phyloP scores from a whole-genome alignment of 2,329 filamentous ascomycete genomes.

The Colletotrichum karsti region DNA sequence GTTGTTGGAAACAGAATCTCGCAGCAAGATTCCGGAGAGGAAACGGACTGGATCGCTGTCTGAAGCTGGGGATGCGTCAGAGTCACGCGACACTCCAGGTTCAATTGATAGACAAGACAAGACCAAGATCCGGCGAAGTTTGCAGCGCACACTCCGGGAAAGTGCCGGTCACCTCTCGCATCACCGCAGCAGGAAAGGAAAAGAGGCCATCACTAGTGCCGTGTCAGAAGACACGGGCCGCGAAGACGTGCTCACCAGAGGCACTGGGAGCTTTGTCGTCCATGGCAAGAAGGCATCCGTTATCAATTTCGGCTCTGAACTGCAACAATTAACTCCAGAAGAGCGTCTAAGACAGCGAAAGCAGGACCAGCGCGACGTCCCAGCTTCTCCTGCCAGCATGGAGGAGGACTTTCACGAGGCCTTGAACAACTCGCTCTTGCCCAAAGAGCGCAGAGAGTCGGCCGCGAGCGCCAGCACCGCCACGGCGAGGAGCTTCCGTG shows the following conservation, averaged over 20 bases:
- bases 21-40: conserved; percentile 47
- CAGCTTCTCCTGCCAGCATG: conserved; percentile 45
- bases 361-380: conserved; percentile 51
- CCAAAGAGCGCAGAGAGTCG: conserved; percentile 65
- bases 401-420: conserved; percentile 57
- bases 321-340: conserved; percentile 80
- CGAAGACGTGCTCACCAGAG: conserved; percentile 78
- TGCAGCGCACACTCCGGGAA: conserved; percentile 91
- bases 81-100: conserved; percentile 38
- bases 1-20: conserved; percentile 59
- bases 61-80: conserved; percentile 50
- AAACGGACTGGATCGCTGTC: conserved; percentile 48
- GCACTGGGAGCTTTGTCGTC: conserved; percentile 90
- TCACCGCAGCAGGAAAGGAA: conserved; percentile 79
- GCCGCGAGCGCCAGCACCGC: conserved; percentile 72
- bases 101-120: conserved; percentile 61
- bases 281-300: conserved; percentile 98
- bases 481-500: conserved; percentile 71
- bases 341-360: conserved; percentile 75
- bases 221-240: conserved; percentile 58
- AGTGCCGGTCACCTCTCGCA: conserved; percentile 72
- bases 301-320: conserved; percentile 93
- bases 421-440: conserved; percentile 52
- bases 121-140: conserved; percentile 80
- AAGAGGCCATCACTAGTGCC: conserved; percentile 73